Percentiles rank a stretch among this genome's conserved stretches.
Evolutionary conservation across 1,284 basidiomycete species (phyloP).

Genomic region (Ustilago hordei): DNA sequence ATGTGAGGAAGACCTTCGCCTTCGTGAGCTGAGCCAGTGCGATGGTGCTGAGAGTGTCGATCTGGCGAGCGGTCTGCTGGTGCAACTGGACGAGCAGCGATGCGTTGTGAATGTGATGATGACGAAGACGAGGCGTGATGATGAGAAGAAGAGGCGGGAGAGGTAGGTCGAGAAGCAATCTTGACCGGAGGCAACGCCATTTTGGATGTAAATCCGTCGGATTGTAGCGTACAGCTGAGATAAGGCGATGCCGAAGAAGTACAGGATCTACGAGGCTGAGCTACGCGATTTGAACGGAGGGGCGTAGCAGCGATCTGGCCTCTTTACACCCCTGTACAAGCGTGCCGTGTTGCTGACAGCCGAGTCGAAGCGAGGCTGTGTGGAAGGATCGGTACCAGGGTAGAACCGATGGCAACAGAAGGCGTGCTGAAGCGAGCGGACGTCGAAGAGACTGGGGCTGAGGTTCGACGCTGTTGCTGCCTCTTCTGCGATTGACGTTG

Average conservation of each 20-base stretch:
- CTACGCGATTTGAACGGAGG: not conserved
- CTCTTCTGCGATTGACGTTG: not conserved
- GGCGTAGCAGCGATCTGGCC: not conserved
- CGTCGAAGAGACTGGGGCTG: not conserved
- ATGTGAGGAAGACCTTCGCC: slow-evolving; percentile 25
- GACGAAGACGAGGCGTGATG: slow-evolving; percentile 25
- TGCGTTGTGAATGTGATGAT: slow-evolving; percentile 29
- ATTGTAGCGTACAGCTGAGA: slow-evolving; percentile 3
- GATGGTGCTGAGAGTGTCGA: slow-evolving; percentile 32
- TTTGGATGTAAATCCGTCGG: not conserved
- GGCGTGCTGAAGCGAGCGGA: slow-evolving; percentile 2
- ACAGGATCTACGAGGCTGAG: slow-evolving; percentile 16
- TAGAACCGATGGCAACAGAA: not conserved
- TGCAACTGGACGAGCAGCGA: slow-evolving; percentile 41
- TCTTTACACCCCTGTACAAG: not conserved
- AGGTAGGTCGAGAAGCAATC: slow-evolving; percentile 41
- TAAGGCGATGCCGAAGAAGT: slow-evolving; percentile 21
- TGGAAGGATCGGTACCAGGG: not conserved
- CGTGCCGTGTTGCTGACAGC: not conserved
- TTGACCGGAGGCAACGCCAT: slow-evolving; percentile 46
- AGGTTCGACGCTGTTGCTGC: not conserved
- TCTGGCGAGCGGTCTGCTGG: slow-evolving; percentile 43
- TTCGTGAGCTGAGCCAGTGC: slow-evolving; percentile 35
- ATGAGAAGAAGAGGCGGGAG: slow-evolving; percentile 34
- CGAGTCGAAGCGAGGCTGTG: not conserved